phyloP scores from a whole-genome alignment of 2,329 filamentous ascomycete species.

The Penicillium sp. region DNA sequence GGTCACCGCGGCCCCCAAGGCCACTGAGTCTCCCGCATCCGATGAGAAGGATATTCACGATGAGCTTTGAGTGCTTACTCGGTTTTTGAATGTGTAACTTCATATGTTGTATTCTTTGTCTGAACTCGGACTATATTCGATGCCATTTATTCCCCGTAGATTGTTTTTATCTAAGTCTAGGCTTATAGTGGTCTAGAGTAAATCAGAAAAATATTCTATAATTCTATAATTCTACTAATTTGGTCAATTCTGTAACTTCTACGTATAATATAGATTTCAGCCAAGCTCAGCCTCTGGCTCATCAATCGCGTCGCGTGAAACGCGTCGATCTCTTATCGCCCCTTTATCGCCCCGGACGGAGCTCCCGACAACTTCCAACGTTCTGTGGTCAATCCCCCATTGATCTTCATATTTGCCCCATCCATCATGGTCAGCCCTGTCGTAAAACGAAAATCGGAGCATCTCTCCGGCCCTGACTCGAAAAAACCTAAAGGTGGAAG shows the following conservation, averaged over 20 bases:
- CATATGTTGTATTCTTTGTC: slow-evolving; percentile 19
- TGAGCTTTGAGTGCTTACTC: slow-evolving; percentile 36
- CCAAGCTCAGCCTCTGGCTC: neutral
- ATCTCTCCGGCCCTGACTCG: slow-evolving; percentile 47
- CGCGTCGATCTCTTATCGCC: slow-evolving; percentile 15
- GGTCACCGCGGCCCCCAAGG: slow-evolving; percentile 20
- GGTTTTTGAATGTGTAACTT: slow-evolving; percentile 6
- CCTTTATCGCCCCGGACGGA: neutral
- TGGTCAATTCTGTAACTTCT: neutral
- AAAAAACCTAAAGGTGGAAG: slow-evolving; percentile 72
- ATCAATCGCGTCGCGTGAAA: slow-evolving; percentile 15
- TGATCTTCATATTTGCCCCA: neutral
- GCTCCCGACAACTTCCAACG: neutral
- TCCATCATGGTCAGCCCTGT: slow-evolving; percentile 32
- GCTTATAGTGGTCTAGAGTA: neutral
- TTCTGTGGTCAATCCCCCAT: neutral
- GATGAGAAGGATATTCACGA: slow-evolving; percentile 36
- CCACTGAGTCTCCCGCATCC: slow-evolving; percentile 21
- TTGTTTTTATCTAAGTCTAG: neutral
- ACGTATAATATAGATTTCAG: neutral
- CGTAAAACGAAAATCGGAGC: slow-evolving; percentile 65
- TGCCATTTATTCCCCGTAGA: neutral
- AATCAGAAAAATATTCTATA: neutral
- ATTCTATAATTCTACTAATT: neutral
- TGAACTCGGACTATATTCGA: slow-evolving; percentile 13